Evolutionary conservation across 2,329 filamentous ascomycete genomes (phyloP).

Genomic region (Cladosporium sp.): DNA sequence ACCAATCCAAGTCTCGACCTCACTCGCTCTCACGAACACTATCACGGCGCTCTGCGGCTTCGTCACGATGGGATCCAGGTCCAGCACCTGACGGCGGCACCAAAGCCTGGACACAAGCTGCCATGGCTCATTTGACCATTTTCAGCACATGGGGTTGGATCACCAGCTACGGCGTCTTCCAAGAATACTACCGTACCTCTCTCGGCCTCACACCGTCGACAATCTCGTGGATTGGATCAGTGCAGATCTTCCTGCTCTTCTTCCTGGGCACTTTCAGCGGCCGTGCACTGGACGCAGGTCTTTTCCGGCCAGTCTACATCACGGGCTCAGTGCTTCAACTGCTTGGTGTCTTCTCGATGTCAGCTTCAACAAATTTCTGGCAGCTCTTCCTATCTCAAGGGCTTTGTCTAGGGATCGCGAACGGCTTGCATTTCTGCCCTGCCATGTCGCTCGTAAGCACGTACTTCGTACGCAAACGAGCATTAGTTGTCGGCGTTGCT

Average conservation of each 20-base stretch:
- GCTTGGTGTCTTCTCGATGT: slow-evolving; percentile 51
- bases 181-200: slow-evolving; percentile 41
- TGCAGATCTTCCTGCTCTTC: slow-evolving; percentile 51
- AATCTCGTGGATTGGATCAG: slow-evolving; percentile 52
- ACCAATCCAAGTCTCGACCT: neutral
- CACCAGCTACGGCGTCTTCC: slow-evolving; percentile 24
- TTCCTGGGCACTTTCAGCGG: slow-evolving; percentile 50
- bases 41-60: slow-evolving; percentile 24
- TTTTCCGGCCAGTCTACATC: slow-evolving; percentile 43
- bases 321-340: slow-evolving; percentile 43
- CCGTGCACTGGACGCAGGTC: slow-evolving; percentile 49
- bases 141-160: slow-evolving; percentile 29
- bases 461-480: slow-evolving; percentile 57
- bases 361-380: slow-evolving; percentile 48
- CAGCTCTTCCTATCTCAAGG: slow-evolving; percentile 52
- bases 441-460: slow-evolving; percentile 61
- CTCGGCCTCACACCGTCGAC: slow-evolving; percentile 37
- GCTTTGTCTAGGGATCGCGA: slow-evolving; percentile 51
- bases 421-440: slow-evolving; percentile 62
- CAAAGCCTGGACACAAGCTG: slow-evolving; percentile 32
- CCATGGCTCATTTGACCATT: slow-evolving; percentile 28
- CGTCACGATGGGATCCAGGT: slow-evolving; percentile 29
- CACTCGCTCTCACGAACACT: slow-evolving; percentile 20
- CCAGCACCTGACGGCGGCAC: slow-evolving; percentile 42
- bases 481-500: slow-evolving; percentile 56